A percentile compares a stretch with the other conserved stretches of the same genome.
These are phyloP conservation scores for Fomitopsis schrenkii DNA, from an alignment of 1,284 basidiomycete species.

Conservation along the genomic window DNA sequence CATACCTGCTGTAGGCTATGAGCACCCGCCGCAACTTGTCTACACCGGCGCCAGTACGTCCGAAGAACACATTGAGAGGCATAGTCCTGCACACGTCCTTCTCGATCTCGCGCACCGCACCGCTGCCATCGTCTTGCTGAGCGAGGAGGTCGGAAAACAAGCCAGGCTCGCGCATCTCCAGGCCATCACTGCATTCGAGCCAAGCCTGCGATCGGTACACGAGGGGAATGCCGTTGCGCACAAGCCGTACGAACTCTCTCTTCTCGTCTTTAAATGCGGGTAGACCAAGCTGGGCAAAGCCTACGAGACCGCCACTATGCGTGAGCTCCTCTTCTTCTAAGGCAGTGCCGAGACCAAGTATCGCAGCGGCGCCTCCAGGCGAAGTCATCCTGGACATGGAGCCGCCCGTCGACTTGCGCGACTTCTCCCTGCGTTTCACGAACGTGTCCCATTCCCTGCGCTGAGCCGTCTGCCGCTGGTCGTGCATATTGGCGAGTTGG, in stretches of 20 bases:
- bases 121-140: conserved; percentile 47
- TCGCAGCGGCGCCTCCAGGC: conserved; percentile 46
- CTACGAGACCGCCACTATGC: conserved; percentile 78
- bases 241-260: conserved; percentile 74
- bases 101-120: conserved; percentile 83
- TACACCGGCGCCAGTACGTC: conserved; percentile 91
- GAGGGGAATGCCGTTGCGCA: conserved; percentile 85
- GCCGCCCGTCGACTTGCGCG: conserved; percentile 33
- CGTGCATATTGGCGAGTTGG: conserved; percentile 86
- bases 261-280: conserved; percentile 74
- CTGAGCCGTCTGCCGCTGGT: conserved; percentile 71
- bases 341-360: conserved; percentile 61
- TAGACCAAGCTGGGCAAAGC: conserved; percentile 83
- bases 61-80: conserved; percentile 96
- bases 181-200: conserved; percentile 89
- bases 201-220: conserved; percentile 86
- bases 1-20: conserved; percentile 87
- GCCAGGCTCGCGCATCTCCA: conserved; percentile 91
- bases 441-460: conserved; percentile 89
- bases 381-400: conserved; percentile 22
- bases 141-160: conserved; percentile 82
- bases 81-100: conserved; percentile 94
- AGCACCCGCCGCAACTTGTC: conserved; percentile 88
- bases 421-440: conserved; percentile 62
- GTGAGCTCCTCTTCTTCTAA: conserved; percentile 65